A percentile compares a stretch with the other conserved stretches of the same genome.
Conservation (phyloP, 1,284 basidiomycete genomes). For the Austroboletus novae-zelandiae region DNA sequence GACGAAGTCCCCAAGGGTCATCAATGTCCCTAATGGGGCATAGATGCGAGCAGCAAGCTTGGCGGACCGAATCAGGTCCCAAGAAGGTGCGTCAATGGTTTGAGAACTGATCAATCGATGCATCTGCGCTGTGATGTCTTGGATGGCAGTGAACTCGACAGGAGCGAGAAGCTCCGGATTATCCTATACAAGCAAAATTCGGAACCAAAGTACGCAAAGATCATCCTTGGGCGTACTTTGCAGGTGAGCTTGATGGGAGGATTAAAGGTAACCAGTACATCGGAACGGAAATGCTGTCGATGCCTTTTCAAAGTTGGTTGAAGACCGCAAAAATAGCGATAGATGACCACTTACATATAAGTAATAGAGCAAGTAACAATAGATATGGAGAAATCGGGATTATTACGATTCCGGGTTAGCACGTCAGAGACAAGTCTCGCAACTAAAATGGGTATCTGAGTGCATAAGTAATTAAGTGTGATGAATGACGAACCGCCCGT, state of each 20-base stretch:
- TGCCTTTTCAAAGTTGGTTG: conserved; percentile 35
- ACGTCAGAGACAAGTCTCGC: conserved; percentile 79
- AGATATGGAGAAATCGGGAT: conserved; percentile 68
- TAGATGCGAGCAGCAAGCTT: conserved; percentile 79
- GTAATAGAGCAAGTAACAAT: conserved; percentile 80
- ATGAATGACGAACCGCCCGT: conserved; percentile 61
- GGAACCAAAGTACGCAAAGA: background rate
- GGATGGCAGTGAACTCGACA: conserved; percentile 58
- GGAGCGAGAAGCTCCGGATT: conserved; percentile 72
- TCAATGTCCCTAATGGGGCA: conserved; percentile 76
- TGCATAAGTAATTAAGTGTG: background rate
- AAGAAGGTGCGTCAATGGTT: conserved; percentile 79
- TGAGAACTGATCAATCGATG: conserved; percentile 69
- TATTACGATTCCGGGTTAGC: conserved; percentile 64
- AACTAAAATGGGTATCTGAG: conserved; percentile 41
- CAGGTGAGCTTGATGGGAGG: conserved; percentile 66
- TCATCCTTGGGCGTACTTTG: conserved; percentile 40
- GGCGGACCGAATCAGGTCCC: conserved; percentile 71
- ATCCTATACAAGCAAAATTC: conserved; percentile 38
- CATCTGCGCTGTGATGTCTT: conserved; percentile 60
- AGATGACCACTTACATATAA: conserved; percentile 56
- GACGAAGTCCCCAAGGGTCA: conserved; percentile 80
- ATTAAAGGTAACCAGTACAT: conserved; percentile 83
- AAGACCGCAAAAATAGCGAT: background rate
- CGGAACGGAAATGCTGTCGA: conserved; percentile 78